These are phyloP conservation scores for Didymella pinodella DNA, from an alignment of 2,329 filamentous ascomycete species.

Conservation along the genomic window DNA sequence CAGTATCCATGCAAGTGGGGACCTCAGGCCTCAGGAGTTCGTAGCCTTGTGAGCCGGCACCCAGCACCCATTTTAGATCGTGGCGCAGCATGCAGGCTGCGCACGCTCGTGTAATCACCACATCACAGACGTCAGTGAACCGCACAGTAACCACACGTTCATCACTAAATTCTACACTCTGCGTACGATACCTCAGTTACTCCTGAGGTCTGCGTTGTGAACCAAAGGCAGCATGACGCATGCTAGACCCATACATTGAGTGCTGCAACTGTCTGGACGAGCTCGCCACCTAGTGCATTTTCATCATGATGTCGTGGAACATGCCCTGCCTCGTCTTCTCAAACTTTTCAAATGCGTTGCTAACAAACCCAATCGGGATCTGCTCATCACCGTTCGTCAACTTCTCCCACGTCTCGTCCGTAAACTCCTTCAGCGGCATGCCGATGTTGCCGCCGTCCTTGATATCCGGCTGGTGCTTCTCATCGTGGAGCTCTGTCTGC, in stretches of 20 bases:
- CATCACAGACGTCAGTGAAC: not conserved
- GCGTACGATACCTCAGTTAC: not conserved
- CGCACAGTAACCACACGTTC: not conserved
- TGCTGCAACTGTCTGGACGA: not conserved
- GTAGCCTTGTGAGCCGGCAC: slow-evolving; percentile 13
- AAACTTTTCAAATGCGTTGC: slow-evolving; percentile 54
- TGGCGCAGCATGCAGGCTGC: slow-evolving; percentile 14
- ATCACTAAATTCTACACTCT: not conserved
- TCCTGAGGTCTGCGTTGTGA: not conserved
- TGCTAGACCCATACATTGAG: not conserved
- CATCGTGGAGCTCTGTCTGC: slow-evolving; percentile 65
- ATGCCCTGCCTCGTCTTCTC: slow-evolving; percentile 58
- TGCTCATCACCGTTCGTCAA: slow-evolving; percentile 60
- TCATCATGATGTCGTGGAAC: slow-evolving; percentile 38
- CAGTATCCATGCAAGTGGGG: slow-evolving; percentile 18
- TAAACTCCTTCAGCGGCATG: slow-evolving; percentile 63
- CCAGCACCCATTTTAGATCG: slow-evolving; percentile 13
- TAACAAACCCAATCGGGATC: slow-evolving; percentile 59
- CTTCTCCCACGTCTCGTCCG: slow-evolving; percentile 58
- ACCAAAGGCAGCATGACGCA: not conserved
- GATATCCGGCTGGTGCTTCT: slow-evolving; percentile 63
- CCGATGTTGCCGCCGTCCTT: slow-evolving; percentile 60
- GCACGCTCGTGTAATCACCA: not conserved
- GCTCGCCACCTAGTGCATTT: slow-evolving; percentile 18
- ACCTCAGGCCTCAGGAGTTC: slow-evolving; percentile 17